These are phyloP conservation scores for Kwoniella pini DNA, from an alignment of 768 basidiomycete species.

Conservation along the genomic window DNA sequence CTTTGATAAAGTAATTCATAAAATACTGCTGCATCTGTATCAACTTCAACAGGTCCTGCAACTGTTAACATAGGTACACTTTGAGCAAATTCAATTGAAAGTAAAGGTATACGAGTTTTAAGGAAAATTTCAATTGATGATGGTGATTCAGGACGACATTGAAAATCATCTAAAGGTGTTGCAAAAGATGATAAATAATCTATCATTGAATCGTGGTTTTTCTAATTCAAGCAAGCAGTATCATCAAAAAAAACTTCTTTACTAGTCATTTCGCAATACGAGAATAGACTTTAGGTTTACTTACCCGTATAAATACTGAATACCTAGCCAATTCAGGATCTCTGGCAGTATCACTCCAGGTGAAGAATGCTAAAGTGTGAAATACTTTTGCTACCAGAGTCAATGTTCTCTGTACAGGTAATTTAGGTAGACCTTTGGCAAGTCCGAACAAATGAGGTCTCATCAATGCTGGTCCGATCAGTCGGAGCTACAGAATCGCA, in stretches of 20 bases:
- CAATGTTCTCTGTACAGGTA: conserved; percentile 20
- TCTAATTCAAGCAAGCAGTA: conserved; percentile 4
- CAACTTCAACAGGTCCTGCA: conserved; percentile 21
- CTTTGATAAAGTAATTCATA: conserved; percentile 18
- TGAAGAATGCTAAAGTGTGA: conserved; percentile 29
- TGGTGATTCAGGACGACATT: conserved; percentile 1
- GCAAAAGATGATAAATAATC: conserved; percentile 26
- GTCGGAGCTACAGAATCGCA: too few species aligned
- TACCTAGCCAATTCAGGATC: conserved; percentile 20
- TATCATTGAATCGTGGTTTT: conserved; percentile 20
- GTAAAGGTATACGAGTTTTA: background rate
- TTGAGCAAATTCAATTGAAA: background rate
- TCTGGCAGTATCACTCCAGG: conserved; percentile 7
- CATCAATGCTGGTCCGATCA: conserved; percentile 37
- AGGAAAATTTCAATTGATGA: conserved; percentile 14
- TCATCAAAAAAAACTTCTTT: too few species aligned
- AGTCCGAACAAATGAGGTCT: conserved; percentile 31
- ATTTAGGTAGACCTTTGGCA: conserved; percentile 17
- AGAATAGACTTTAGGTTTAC: background rate
- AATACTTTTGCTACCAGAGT: conserved; percentile 31
- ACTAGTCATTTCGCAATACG: too few species aligned
- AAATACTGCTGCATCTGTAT: conserved; percentile 20
- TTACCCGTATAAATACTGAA: conserved; percentile 17
- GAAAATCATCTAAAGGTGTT: conserved; percentile 2
- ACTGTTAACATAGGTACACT: conserved; percentile 17